Base-by-base conservation (phyloP, 2,329 filamentous ascomycete genomes). In the Fusarium coicis region DNA sequence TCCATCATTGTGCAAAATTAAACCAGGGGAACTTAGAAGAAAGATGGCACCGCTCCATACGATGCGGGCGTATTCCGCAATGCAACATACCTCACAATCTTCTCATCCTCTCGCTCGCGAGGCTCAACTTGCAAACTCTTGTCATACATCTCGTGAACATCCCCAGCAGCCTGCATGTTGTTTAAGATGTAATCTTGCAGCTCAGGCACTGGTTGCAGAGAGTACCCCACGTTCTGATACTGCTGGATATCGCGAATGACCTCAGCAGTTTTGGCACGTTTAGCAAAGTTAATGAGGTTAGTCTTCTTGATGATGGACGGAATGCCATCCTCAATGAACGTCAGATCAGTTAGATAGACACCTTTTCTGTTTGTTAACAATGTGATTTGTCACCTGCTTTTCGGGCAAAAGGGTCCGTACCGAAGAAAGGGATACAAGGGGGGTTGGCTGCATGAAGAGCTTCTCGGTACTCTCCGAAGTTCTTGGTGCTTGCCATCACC, bases 61-160 rank as follows among this genome's bases (percentile, higher is more conserved):
- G 66, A 70, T 53, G 72, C 70, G 58, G 75, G 72, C 36, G 76
- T 76, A 63, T 77, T 68, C 70, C 71, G 75, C 66, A 78, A 74
- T 74, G 77, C 58, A 73, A 87, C 90, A 79, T 91, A 97, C 95
- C 96, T 97, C 81, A 97, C 96, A 87, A 99, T 98, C 88, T 98
- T 98, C 85, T 99, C 96, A 81, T 99, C 96, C 85, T 99, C 96
- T 78, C 96, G 90, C 86, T 99, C 96, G 79, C 96, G 90, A 72
- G 96, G 96, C 82, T 99, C 96, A 68, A 99, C 92, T 79, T 92
- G 89, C 84, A 99, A 86, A 84, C 95, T 97, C 87, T 95, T 95
- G 83, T 98, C 95, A 86, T 98, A 99, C 96, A 98, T 98, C 86
- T 98, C 96, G 82, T 98, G 95, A 72, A 99, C 96, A 81, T 98